These are phyloP conservation scores for Populus davidiana DNA, from an alignment of 345 rosid genomes.

Conservation along the genomic window DNA sequence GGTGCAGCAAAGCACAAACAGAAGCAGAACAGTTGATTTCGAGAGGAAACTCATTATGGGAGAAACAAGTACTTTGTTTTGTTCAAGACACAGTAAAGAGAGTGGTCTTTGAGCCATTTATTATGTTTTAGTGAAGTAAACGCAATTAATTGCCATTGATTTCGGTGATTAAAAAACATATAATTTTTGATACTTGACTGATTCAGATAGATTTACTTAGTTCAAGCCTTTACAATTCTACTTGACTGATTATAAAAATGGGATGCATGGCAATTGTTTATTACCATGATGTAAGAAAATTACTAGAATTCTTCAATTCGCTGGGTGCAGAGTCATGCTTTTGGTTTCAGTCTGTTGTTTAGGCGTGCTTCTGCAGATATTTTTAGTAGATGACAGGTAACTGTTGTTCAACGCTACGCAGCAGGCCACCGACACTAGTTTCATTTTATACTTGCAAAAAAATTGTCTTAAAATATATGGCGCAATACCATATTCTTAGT, in stretches of 20 bases:
- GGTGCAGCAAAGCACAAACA: constrained; percentile 39
- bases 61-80: constrained; percentile 1
- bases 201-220: too few relatives aligned
- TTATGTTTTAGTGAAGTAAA: constrained; percentile 5
- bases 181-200: too few relatives aligned
- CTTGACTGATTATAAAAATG: background rate
- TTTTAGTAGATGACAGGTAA: too few relatives aligned
- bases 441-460: too few relatives aligned
- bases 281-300: constrained; percentile 1
- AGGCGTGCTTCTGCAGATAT: too few relatives aligned
- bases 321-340: background rate
- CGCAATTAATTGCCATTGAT: background rate
- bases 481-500: too few relatives aligned
- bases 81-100: constrained; percentile 1
- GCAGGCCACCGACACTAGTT: too few relatives aligned
- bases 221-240: background rate
- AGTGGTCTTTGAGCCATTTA: constrained; percentile 22
- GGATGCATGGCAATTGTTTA: constrained; percentile 18
- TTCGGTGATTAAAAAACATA: background rate
- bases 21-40: constrained; percentile 31
- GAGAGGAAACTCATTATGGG: constrained; percentile 28
- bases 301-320: background rate
- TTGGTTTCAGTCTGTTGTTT: constrained; percentile 11
- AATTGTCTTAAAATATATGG: too few relatives aligned
- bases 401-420: too few relatives aligned